Conservation (phyloP, 352 stramenopile genomes). For the Pythium apleroticum region DNA sequence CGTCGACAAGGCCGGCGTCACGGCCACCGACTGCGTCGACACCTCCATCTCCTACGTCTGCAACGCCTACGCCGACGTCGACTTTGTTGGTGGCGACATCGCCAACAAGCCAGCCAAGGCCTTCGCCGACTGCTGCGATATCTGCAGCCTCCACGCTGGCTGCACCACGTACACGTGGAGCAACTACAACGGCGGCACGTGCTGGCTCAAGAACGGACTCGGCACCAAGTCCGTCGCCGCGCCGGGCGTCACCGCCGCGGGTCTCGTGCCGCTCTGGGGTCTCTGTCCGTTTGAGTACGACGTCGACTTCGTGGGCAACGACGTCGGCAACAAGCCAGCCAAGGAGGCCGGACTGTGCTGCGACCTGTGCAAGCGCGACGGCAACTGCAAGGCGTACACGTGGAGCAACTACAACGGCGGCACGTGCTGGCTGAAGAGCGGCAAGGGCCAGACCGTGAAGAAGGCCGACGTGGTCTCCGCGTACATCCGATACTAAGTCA, state of each 20-base stretch:
- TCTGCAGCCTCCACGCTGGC: not conserved
- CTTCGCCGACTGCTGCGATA: slow-evolving; percentile 1
- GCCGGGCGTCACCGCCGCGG: not conserved
- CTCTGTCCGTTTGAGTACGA: not conserved
- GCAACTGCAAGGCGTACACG: slow-evolving; percentile 13
- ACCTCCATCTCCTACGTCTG: slow-evolving; percentile 3
- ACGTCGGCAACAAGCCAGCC: not conserved
- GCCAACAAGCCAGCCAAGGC: slow-evolving; percentile 3
- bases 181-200: slow-evolving; percentile 48
- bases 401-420: slow-evolving; percentile 53
- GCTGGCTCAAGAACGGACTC: slow-evolving; percentile 8
- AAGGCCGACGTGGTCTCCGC: not conserved
- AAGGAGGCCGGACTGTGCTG: not conserved
- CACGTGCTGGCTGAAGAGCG: slow-evolving; percentile 27
- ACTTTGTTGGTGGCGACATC: not conserved
- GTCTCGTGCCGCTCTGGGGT: not conserved
- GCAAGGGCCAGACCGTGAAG: slow-evolving; percentile 5
- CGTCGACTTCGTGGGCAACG: not conserved
- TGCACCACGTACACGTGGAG: slow-evolving; percentile 35
- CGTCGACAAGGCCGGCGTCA: not conserved
- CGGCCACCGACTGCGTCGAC: slow-evolving; percentile 2
- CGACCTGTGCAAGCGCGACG: not conserved
- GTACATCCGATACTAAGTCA: not conserved
- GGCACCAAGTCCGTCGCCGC: not conserved
- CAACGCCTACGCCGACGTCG: not conserved